Evolutionary conservation across 2,329 filamentous ascomycete genomes (phyloP).

Genomic region (Helotiales sp.): DNA sequence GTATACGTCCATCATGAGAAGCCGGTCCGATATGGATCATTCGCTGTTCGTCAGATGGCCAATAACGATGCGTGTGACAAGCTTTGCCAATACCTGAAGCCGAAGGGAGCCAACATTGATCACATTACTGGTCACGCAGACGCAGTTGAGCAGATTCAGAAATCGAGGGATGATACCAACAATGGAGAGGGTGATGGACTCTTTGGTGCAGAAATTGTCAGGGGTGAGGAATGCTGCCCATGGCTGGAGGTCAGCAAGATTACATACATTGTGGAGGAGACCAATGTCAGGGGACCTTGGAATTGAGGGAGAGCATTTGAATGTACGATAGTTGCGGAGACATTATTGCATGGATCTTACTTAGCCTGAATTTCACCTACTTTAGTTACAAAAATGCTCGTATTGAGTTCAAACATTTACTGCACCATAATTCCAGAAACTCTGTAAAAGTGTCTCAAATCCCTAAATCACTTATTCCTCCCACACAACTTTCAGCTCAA

Average conservation of each 20-base stretch:
- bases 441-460: neutral
- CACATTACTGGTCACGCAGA: conserved; percentile 6
- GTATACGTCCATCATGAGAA: neutral
- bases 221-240: neutral
- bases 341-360: neutral
- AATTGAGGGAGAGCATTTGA: neutral
- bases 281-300: neutral
- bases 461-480: conserved; percentile 34
- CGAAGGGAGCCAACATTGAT: conserved; percentile 4
- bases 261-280: neutral
- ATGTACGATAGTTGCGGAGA: neutral
- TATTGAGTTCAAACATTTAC: neutral
- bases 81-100: conserved; percentile 1
- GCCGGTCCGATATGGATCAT: neutral
- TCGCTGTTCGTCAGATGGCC: neutral
- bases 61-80: neutral
- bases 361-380: too few relatives aligned
- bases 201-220: neutral
- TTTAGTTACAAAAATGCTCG: too few relatives aligned
- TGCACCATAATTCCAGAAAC: neutral
- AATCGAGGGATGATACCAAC: neutral
- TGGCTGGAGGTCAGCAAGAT: conserved; percentile 5
- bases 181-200: neutral
- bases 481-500: conserved; percentile 13
- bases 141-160: neutral